phyloP scores from a whole-genome alignment of 192 early-diverging fungal species.

The Endogone sp. region DNA sequence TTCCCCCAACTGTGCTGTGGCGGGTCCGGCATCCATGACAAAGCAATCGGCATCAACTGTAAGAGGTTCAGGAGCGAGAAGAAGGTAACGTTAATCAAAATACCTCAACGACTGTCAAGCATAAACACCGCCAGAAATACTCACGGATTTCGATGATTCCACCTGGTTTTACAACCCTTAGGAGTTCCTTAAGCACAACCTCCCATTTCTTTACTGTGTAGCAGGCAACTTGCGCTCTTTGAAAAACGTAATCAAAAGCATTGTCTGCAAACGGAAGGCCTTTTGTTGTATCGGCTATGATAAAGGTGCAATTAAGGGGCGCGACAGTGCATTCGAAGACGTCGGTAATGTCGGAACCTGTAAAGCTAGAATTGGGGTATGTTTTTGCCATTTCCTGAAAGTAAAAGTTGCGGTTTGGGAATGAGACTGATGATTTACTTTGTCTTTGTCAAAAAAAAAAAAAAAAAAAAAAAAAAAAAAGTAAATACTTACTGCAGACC shows the following conservation, averaged over 20 bases:
- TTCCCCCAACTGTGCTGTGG: neutral
- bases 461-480: neutral
- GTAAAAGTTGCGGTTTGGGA: neutral
- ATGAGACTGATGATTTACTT: neutral
- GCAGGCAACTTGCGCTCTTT: slow-evolving; percentile 8
- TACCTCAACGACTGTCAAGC: too few species aligned
- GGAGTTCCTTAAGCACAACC: slow-evolving; percentile 5
- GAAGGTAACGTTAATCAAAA: neutral
- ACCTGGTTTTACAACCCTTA: slow-evolving; percentile 19
- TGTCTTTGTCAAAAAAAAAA: too few species aligned
- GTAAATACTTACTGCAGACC: too few species aligned
- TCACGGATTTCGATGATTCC: slow-evolving; percentile 16
- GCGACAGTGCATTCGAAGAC: slow-evolving; percentile 5
- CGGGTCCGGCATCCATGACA: neutral
- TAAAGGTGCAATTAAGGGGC: slow-evolving; percentile 15
- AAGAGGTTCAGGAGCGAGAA: neutral
- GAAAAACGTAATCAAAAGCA: slow-evolving; percentile 20
- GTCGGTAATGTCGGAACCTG: slow-evolving; percentile 16
- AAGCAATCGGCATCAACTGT: neutral
- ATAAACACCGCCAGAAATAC: too few species aligned
- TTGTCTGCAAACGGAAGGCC: slow-evolving; percentile 23
- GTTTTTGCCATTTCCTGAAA: slow-evolving; percentile 16
- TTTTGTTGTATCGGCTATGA: slow-evolving; percentile 13
- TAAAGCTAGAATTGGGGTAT: slow-evolving; percentile 10
- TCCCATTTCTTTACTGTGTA: slow-evolving; percentile 10